Evolutionary conservation across 179 eudicot genomes (phyloP).

Genomic region (Actinidia arguta): DNA sequence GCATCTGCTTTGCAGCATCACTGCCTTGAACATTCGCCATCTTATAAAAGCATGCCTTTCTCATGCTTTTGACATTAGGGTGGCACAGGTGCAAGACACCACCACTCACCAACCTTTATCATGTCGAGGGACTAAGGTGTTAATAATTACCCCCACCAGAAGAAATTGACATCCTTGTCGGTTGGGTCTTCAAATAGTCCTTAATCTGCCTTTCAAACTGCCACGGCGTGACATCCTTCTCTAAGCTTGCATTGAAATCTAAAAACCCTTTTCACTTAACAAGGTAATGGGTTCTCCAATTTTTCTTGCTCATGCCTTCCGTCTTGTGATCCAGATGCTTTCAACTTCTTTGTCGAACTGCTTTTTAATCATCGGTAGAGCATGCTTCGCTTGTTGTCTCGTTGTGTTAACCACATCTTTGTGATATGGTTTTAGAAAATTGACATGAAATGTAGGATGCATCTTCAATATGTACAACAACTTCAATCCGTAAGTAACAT

Average conservation of each 20-base stretch:
- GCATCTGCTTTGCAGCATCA: no score
- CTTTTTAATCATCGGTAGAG: constrained; percentile 2
- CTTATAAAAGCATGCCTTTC: no score
- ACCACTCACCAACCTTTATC: no score
- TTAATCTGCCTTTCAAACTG: neutral
- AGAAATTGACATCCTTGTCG: no score
- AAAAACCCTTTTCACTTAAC: constrained; percentile 9
- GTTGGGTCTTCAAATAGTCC: no score
- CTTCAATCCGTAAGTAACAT: neutral
- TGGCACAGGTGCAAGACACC: no score
- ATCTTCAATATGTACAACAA: neutral
- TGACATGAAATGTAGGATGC: constrained; percentile 16
- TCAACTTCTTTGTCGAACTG: constrained; percentile 4
- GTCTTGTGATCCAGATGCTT: neutral
- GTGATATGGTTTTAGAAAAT: constrained; percentile 17
- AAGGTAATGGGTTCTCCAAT: neutral
- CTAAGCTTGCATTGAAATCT: neutral
- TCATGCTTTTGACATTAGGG: no score
- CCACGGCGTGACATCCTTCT: constrained; percentile 10
- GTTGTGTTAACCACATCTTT: neutral
- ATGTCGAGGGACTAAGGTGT: no score
- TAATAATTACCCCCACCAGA: no score
- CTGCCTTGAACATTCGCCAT: no score
- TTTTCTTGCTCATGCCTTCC: constrained; percentile 18
- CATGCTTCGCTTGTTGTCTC: neutral